A percentile compares a stretch with the other conserved stretches of the same genome.
Evolutionary conservation across 2,329 filamentous ascomycete genomes (phyloP).

Genomic region (Colletotrichum sp.): DNA sequence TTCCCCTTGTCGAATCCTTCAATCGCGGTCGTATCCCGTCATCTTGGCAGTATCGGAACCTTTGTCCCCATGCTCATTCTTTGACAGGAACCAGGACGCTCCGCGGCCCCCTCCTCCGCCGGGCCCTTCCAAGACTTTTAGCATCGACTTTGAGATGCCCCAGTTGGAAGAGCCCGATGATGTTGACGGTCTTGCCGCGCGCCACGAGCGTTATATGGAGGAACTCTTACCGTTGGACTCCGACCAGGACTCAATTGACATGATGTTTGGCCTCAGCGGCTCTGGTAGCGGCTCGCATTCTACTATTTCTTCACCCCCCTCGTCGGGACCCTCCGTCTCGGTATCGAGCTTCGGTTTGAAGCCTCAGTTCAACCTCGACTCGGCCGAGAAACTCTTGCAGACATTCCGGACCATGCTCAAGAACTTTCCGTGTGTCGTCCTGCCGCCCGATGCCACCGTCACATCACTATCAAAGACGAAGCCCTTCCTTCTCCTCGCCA

Average conservation of each 20-base stretch:
- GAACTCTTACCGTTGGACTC: constrained; percentile 37
- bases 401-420: constrained; percentile 49
- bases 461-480: constrained; percentile 45
- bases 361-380: constrained; percentile 60
- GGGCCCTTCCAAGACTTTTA: constrained; percentile 54
- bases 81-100: constrained; percentile 20
- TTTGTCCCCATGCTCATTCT: constrained; percentile 22
- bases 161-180: constrained; percentile 40
- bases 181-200: constrained; percentile 47
- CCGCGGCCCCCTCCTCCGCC: constrained; percentile 34
- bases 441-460: constrained; percentile 46
- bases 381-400: constrained; percentile 50
- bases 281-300: neutral
- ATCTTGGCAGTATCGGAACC: neutral
- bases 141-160: constrained; percentile 56
- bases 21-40: neutral
- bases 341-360: constrained; percentile 48
- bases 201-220: constrained; percentile 48
- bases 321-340: constrained; percentile 29
- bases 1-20: neutral
- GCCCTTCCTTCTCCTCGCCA: constrained; percentile 60
- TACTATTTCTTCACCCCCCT: constrained; percentile 23
- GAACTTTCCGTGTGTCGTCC: constrained; percentile 48
- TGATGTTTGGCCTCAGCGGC: constrained; percentile 6
- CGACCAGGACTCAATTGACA: constrained; percentile 21